phyloP scores from a whole-genome alignment of 805 yeast species.

The Saturnispora galanensis region DNA sequence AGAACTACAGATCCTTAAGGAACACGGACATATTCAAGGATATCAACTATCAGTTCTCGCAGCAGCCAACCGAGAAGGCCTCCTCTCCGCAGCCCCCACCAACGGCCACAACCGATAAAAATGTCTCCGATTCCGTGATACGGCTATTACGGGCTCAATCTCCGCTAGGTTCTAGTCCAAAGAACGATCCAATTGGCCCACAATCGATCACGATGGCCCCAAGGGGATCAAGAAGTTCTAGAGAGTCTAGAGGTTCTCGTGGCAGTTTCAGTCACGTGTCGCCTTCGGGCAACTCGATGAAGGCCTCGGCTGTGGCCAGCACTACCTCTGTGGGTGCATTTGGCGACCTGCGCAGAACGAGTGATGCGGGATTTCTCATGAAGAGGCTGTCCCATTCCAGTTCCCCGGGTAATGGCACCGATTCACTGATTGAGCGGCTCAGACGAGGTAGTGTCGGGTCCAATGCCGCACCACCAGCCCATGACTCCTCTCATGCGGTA shows the following conservation, averaged over 20 bases:
- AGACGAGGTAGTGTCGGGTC: slow-evolving; percentile 11
- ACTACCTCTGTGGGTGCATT: slow-evolving; percentile 9
- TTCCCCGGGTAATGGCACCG: slow-evolving; percentile 3
- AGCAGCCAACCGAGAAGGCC: not conserved
- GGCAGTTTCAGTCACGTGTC: slow-evolving; percentile 9
- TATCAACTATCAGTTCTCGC: not conserved
- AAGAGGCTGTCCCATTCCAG: slow-evolving; percentile 3
- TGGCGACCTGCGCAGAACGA: not conserved
- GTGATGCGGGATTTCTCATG: not conserved
- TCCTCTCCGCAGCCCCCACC: slow-evolving; percentile 5
- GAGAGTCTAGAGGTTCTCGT: slow-evolving; percentile 6
- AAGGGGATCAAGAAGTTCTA: slow-evolving; percentile 3
- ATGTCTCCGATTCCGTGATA: slow-evolving; percentile 3
- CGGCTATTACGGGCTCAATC: not conserved
- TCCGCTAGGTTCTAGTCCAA: slow-evolving; percentile 7
- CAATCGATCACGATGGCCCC: not conserved
- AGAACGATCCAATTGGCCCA: not conserved
- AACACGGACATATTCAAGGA: slow-evolving; percentile 6
- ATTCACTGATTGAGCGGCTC: slow-evolving; percentile 5
- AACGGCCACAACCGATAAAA: slow-evolving; percentile 6
- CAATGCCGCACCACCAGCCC: not conserved
- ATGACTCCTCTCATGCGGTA: not conserved
- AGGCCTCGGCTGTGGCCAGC: slow-evolving; percentile 10
- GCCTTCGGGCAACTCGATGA: slow-evolving; percentile 5
- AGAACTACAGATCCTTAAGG: slow-evolving; percentile 21